Base-by-base conservation (phyloP, 2,329 filamentous ascomycete species). In the Macrophomina pseudophaseolina region DNA sequence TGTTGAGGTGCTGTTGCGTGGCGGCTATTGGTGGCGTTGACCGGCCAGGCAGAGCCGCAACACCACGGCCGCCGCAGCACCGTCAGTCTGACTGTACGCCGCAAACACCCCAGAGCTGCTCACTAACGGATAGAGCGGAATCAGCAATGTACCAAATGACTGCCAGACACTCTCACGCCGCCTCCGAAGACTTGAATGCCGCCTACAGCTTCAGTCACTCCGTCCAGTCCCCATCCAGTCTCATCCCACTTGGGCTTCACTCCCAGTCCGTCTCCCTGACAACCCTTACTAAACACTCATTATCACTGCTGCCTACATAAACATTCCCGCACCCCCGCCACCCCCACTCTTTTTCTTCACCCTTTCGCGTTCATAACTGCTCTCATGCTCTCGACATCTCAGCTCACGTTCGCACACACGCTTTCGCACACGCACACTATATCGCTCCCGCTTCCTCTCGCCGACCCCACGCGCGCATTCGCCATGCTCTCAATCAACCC, bases 21-120 rank as follows among this genome's bases (percentile, higher is more conserved):
- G 14, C 11, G 54, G 16, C 30, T n/a, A 16, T n/a, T 23, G n/a
- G n/a, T 18, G 42, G 16, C 23, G 30, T 9, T 7, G 40, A 16
- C 18, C 11, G 12, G 54, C 12, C 11, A 18, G n/a, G 56, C 58
- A 49, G 58, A 48, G 28, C 42, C 58, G 58, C 58, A 62, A 62
- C 58, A 62, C 63, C 51, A 54, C 16, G 23, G n/a, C 28, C 28
- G 30, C 56, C 18, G 11, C 35, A 28, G 30, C 12, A 18, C 30
- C 30, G 5, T 18, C 5, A 23, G 16, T 4, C 14, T 12, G 48
- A 23, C 23, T 32, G 16, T 2, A 14, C 11, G 42, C 6, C 23
- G 5, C 6, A 33, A 9, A n/a, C 7, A 9, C 23, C 56, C 40
- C 56, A 3, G n/a, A 2, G 40, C 12, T 38, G 44, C 5, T 38